These are phyloP conservation scores for Protomyces pachydermus DNA, from an alignment of 1,139 yeast genomes.

Conservation along the genomic window DNA sequence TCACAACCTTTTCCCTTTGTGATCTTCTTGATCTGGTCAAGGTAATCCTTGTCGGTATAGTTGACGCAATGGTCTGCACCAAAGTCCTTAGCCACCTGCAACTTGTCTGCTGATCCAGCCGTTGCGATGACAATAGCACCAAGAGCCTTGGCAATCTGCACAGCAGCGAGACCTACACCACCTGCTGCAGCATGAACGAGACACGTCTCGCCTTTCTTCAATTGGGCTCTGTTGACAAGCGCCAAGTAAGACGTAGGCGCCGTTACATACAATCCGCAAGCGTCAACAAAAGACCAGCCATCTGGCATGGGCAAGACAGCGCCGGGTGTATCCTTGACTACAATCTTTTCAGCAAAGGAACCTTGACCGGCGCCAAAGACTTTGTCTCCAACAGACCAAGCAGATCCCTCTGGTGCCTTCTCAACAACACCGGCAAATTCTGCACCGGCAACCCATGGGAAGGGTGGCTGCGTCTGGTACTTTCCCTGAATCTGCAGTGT, in stretches of 20 bases:
- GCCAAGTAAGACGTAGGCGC: conserved; percentile 40
- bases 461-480: conserved; percentile 31
- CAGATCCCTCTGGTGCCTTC: conserved; percentile 12
- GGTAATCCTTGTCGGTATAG: conserved; percentile 28
- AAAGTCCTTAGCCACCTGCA: conserved; percentile 26
- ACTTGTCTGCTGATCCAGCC: conserved; percentile 36
- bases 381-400: conserved; percentile 23
- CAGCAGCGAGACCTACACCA: conserved; percentile 50
- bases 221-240: conserved; percentile 50
- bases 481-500: conserved; percentile 30
- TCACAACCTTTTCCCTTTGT: conserved; percentile 28
- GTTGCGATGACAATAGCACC: conserved; percentile 45
- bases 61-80: conserved; percentile 30
- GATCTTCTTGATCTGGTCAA: conserved; percentile 27
- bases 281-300: conserved; percentile 25
- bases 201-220: conserved; percentile 42
- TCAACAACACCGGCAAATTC: conserved; percentile 28
- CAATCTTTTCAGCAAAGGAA: conserved; percentile 23
- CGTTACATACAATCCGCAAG: conserved; percentile 24
- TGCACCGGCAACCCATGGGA: conserved; percentile 30
- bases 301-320: conserved; percentile 22
- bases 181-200: conserved; percentile 45
- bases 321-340: conserved; percentile 14
- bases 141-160: conserved; percentile 45
- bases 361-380: conserved; percentile 27